Evolutionary conservation across 2,329 filamentous ascomycete species (phyloP).

Genomic region (Chrysoporthe cubensis): DNA sequence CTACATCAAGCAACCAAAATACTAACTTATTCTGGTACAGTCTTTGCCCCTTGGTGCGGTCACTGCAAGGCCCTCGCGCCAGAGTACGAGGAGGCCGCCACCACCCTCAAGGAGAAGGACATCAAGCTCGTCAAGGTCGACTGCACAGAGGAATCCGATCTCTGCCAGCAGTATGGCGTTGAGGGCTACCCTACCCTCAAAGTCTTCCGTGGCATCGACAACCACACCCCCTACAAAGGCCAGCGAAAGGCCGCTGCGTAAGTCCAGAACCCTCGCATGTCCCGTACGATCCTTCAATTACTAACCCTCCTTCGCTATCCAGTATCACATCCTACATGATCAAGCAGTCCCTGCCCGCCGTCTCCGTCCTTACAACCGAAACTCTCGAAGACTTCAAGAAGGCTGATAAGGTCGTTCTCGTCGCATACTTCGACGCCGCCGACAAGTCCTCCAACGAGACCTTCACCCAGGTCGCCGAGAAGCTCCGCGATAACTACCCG

Average conservation of each 20-base stretch:
- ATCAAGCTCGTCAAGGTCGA: constrained; percentile 87
- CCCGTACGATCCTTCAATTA: not conserved
- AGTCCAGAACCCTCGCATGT: constrained; percentile 38
- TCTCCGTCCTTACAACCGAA: constrained; percentile 80
- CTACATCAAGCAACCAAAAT: not conserved
- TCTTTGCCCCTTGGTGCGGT: constrained; percentile 96
- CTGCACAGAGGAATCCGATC: constrained; percentile 91
- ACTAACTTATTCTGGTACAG: constrained; percentile 43
- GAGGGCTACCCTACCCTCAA: constrained; percentile 99
- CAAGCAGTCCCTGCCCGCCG: constrained; percentile 94
- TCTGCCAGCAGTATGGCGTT: constrained; percentile 88
- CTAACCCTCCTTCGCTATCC: constrained; percentile 11
- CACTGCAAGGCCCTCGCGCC: constrained; percentile 98
- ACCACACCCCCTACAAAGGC: constrained; percentile 80
- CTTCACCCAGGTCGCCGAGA: constrained; percentile 73
- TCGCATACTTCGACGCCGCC: constrained; percentile 81
- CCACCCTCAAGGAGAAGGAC: constrained; percentile 83
- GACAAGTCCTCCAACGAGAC: constrained; percentile 88
- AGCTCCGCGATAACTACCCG: constrained; percentile 86
- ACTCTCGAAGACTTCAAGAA: constrained; percentile 96
- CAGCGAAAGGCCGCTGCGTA: constrained; percentile 83
- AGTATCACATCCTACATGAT: constrained; percentile 87
- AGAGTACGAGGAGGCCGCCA: constrained; percentile 87
- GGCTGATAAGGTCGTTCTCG: constrained; percentile 92
- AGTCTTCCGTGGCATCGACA: constrained; percentile 92